Evolutionary conservation across 331 rosid species (phyloP), one percentile per base, ranked within the genome.

Genomic region (Stylosanthes scabra): DNA sequence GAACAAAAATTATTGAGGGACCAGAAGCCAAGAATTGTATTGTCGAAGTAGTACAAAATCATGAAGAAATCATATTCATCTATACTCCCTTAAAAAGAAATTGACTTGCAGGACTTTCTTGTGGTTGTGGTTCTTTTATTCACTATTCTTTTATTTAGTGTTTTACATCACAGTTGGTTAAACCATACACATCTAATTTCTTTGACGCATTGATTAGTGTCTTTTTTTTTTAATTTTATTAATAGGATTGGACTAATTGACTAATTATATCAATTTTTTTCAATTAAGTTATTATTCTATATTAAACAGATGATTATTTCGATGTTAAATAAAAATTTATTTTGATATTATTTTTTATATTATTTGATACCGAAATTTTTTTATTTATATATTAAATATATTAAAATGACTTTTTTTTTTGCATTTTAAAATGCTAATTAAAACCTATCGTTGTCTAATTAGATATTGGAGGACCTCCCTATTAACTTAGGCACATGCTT

Each of bases 401-500:
- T 31, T 31, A 31, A 31, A 31, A 31, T 3, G 3, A 31, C 37
- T 31, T 31, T 31, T 5, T n/a, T 3, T 5, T 31, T 31, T 31
- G n/a, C 5, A 31, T 31, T 31, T 31, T 31, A 31, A 31, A 31
- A 31, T 20, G 25, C 25, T 0, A 28, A 39, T 60, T 28, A 60
- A 61, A 34, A 31, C 62, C 59, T 15, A 62, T 63, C 78, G 37
- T 1, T 62, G 54, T 73, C 78, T 55, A 51, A 63, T 61, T 54
- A 50, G 63, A 62, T 61, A 55, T 5, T 41, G 1, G 41, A 63
- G 40, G 51, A 41, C 11, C 16, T 40, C n/a, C 7, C 9, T 25
- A 46, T 73, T n/a, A 16, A 20, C 54, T 56, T 55, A 7, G 58
- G 62, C 80, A 75, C 68, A 58, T 66, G 74, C 16, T 20, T 73